Base-by-base conservation (phyloP, 371 early-diverging fungal genomes). In the Mortierella sp. region DNA sequence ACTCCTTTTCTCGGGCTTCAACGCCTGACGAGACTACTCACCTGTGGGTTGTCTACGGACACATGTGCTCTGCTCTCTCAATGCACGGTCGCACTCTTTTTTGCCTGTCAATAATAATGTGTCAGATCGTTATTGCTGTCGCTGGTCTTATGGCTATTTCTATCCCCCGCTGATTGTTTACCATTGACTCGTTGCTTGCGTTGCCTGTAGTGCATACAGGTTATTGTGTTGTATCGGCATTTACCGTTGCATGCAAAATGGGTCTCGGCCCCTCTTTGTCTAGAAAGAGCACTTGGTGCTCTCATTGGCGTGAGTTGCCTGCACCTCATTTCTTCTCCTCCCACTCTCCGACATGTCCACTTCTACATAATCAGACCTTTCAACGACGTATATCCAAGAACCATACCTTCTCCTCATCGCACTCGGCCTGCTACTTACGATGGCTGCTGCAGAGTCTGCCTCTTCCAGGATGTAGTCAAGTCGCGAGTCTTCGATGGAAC, bases 61-160 rank as follows among this genome's bases (percentile, higher is more conserved):
- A 72, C 72, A 72, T 51, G 35, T 48, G 72, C 32, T 16, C 27
- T 49, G 72, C 32, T 16, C 27, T 49, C 48, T 70, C 38, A 43
- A 41, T 71, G 44, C 46, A 46, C 27, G 71, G 71, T 71, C 43
- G 65, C 65, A 38, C 21, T 60, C 32, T 12, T 32, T 18, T 29
- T 58, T 29, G 58, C 35, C 11, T 63, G 32, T 27, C 27, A 35
- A 35, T 63, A 4, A 46, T 14, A 46, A 44, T 60, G 35, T 63
- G 12, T 12, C 5, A 21, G 21, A 10, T 7, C 38, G 12, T 58
- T 58, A 24, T 58, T 58, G 29, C n/a, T 24, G 8, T 58, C 27
- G 10, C 11, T 60, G 32, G 27, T 29, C 29, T 60, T n/a, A 16
- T 10, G n/a, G 51, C 3, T 56, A n/a, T 56, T 27, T 8, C 5